Conservation (phyloP, 805 yeast species). For the Yarrowia osloensis region DNA sequence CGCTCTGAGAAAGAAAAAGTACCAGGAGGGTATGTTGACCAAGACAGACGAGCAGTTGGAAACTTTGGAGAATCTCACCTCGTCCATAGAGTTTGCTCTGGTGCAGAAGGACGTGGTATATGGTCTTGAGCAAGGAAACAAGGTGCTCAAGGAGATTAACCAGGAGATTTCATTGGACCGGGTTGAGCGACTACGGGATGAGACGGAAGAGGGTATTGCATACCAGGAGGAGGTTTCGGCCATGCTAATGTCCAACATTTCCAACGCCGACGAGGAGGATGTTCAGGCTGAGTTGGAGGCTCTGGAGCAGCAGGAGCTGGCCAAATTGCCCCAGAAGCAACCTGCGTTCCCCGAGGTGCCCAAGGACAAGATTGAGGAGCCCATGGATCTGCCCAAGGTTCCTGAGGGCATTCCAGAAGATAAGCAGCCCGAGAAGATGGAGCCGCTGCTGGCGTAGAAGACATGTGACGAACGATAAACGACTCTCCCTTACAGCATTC, state of each 20-base stretch:
- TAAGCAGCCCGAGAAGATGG: conserved; percentile 2
- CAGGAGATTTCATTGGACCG: conserved; percentile 73
- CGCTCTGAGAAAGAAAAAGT: conserved; percentile 74
- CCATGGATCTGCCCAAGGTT: background rate
- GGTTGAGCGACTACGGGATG: conserved; percentile 83
- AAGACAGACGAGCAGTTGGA: conserved; percentile 78
- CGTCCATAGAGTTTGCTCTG: conserved; percentile 75
- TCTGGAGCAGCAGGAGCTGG: conserved; percentile 35
- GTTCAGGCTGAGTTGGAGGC: conserved; percentile 41
- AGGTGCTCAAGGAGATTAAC: conserved; percentile 72
- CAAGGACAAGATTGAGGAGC: conserved; percentile 1
- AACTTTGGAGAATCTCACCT: conserved; percentile 67
- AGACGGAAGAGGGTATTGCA: conserved; percentile 74
- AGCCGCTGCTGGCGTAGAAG: conserved; percentile 11
- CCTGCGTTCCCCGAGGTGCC: conserved; percentile 8
- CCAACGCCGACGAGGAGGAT: conserved; percentile 45
- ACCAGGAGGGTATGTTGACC: conserved; percentile 70
- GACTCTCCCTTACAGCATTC: background rate
- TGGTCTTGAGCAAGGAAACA: conserved; percentile 80
- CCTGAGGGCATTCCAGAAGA: background rate
- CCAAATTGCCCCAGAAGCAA: background rate
- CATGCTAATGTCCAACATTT: conserved; percentile 43
- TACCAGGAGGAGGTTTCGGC: conserved; percentile 61
- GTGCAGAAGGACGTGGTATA: conserved; percentile 81
- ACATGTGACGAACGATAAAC: background rate